phyloP scores from a whole-genome alignment of 495 filamentous ascomycete species.

The Penicillium canescens region DNA sequence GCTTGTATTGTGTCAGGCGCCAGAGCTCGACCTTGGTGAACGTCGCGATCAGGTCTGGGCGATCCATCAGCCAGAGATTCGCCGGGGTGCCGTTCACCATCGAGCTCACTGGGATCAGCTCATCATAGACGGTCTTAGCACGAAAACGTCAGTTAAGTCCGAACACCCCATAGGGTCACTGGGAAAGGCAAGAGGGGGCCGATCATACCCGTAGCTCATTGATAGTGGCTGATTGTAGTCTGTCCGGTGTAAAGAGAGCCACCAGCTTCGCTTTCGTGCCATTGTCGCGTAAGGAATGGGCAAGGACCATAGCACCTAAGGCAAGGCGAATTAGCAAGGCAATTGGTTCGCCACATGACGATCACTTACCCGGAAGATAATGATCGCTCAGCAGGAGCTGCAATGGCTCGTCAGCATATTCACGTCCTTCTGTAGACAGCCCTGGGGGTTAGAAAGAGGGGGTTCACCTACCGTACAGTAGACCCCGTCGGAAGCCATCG shows the following conservation, averaged over 20 bases:
- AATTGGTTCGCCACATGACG: neutral
- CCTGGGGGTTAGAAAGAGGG: neutral
- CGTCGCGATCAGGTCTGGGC: conserved; percentile 82
- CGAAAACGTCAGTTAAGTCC: conserved; percentile 10
- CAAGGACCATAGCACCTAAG: conserved; percentile 86
- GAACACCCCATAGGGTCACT: neutral
- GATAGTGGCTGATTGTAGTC: conserved; percentile 68
- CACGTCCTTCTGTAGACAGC: conserved; percentile 1
- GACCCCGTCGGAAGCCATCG: conserved; percentile 41
- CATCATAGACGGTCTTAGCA: conserved; percentile 77
- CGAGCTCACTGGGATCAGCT: conserved; percentile 79
- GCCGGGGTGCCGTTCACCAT: conserved; percentile 74
- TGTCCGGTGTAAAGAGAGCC: conserved; percentile 77
- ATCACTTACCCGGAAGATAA: conserved; percentile 78
- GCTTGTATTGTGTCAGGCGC: conserved; percentile 85
- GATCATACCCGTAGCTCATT: conserved; percentile 70
- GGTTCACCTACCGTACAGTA: conserved; percentile 57
- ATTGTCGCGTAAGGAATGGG: conserved; percentile 91
- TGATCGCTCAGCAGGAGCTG: conserved; percentile 87
- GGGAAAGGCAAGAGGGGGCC: neutral
- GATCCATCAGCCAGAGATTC: conserved; percentile 90
- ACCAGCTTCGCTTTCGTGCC: conserved; percentile 85
- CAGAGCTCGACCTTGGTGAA: conserved; percentile 97
- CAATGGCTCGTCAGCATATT: conserved; percentile 21
- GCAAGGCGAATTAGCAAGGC: conserved; percentile 4